phyloP scores from a whole-genome alignment of 2,329 filamentous ascomycete species.

The Pseudocercospora cruenta region DNA sequence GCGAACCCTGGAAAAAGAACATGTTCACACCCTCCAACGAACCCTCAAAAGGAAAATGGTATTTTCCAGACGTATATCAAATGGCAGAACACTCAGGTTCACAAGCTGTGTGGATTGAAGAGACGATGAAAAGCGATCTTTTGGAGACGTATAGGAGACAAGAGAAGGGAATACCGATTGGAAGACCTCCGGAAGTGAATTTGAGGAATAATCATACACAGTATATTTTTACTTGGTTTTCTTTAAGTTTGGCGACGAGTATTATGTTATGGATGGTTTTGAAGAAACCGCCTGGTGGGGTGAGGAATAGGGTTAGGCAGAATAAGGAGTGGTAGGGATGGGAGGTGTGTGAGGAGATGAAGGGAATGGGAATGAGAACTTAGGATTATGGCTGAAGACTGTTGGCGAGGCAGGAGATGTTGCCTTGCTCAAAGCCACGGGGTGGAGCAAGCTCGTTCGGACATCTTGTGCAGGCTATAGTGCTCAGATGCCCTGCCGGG shows the following conservation, averaged over 20 bases:
- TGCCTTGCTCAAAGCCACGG: too few relatives aligned
- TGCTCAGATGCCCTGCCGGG: background rate
- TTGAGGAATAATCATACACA: slow-evolving; percentile 95
- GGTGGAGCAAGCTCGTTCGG: too few relatives aligned
- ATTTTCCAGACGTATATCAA: slow-evolving; percentile 90
- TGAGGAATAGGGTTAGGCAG: slow-evolving; percentile 26
- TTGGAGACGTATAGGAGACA: slow-evolving; percentile 75
- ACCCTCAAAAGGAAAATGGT: slow-evolving; percentile 82
- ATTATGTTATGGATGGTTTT: slow-evolving; percentile 97
- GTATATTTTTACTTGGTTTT: slow-evolving; percentile 99
- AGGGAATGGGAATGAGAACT: background rate
- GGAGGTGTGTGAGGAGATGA: background rate
- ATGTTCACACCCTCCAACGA: slow-evolving; percentile 92
- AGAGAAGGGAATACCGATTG: slow-evolving; percentile 83
- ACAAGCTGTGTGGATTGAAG: slow-evolving; percentile 91
- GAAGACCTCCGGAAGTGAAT: slow-evolving; percentile 84
- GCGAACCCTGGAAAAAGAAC: slow-evolving; percentile 95
- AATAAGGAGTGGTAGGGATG: slow-evolving; percentile 25
- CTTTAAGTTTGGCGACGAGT: slow-evolving; percentile 75
- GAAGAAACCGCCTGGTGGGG: slow-evolving; percentile 70
- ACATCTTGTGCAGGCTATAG: background rate
- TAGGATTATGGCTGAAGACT: background rate
- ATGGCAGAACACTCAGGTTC: slow-evolving; percentile 84
- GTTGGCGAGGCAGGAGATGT: background rate
- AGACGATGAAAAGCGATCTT: slow-evolving; percentile 87